Base-by-base conservation (phyloP, 345 rosid species). In the Turritis glabra region DNA sequence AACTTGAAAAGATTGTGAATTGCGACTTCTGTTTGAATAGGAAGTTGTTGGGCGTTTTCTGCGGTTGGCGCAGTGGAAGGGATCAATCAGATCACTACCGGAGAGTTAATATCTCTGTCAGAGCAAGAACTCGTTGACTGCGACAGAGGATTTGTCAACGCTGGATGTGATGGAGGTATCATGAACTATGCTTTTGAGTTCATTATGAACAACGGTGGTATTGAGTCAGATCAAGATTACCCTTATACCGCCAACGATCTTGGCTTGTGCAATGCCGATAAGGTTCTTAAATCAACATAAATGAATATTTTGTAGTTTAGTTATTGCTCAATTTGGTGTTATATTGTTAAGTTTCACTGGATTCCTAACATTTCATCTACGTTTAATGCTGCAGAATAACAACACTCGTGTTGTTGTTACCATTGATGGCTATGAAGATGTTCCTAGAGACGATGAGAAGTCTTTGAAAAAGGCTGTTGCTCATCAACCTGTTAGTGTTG, bases 131-230 rank as follows among this genome's bases (percentile, higher is more conserved):
- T 55, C 22, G 37, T 55, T 55, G 60, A 55, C 60, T 55, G 60
- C 8, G 60, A 55, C 60, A 55, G 60, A 29, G 60, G 60, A 0
- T 55, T 27, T 55, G 60, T 55, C 22, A 55, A 55, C 22, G 60
- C 60, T n/a, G 60, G 60, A 55, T 55, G 60, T 55, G 60, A 55
- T 29, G 60, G 60, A 55, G 60, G 60, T 55, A n/a, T 55, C 22
- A 55, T 55, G 61, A 55, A 55, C 23, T 55, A 55, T 5, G 40
- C 61, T 55, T 55, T 55, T 55, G 8, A 55, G 4, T 55, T 55
- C 40, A 55, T 55, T 30, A 30, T 55, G 1, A 55, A 55, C 3
- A 55, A 17, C 15, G 61, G 40, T 55, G 61, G 61, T 29, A 55
- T 55, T n/a, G 61, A 55, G 61, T 1, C 61, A 29, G 61, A 55